Conservation (phyloP, 2,329 filamentous ascomycete genomes). For the Fusarium albidum region DNA sequence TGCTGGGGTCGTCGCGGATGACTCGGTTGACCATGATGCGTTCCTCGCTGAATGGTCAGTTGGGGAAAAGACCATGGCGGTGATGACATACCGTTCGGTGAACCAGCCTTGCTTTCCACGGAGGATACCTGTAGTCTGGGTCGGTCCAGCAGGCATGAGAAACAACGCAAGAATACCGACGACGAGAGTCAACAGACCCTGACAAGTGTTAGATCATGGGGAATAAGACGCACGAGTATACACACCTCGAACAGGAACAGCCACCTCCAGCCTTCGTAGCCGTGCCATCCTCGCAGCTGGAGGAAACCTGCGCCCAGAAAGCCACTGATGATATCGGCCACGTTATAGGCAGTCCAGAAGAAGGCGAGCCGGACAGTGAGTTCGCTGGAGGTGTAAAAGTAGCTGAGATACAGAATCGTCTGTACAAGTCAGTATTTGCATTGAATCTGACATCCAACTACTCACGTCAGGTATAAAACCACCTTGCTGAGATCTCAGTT, state of each 20-base stretch:
- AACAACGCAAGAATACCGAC: slow-evolving; percentile 33
- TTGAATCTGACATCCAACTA: neutral
- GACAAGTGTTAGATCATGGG: neutral
- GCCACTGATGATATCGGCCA: slow-evolving; percentile 19
- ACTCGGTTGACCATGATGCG: slow-evolving; percentile 65
- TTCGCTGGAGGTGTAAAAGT: slow-evolving; percentile 65
- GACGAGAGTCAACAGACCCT: slow-evolving; percentile 43
- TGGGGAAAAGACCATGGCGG: neutral
- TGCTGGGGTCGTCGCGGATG: slow-evolving; percentile 64
- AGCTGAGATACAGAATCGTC: slow-evolving; percentile 68
- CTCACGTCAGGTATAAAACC: slow-evolving; percentile 27
- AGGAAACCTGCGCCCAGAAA: slow-evolving; percentile 57
- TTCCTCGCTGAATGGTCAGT: slow-evolving; percentile 50
- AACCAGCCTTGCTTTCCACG: slow-evolving; percentile 56
- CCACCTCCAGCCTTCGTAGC: slow-evolving; percentile 66
- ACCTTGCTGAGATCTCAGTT: slow-evolving; percentile 2
- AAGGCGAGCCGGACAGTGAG: slow-evolving; percentile 71
- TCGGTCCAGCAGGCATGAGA: slow-evolving; percentile 38
- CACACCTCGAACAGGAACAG: slow-evolving; percentile 53
- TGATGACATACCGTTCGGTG: slow-evolving; percentile 20
- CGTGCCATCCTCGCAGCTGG: slow-evolving; percentile 58
- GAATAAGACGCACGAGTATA: neutral
- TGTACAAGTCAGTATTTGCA: slow-evolving; percentile 21
- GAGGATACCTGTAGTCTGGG: slow-evolving; percentile 62
- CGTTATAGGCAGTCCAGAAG: slow-evolving; percentile 64